Percentiles rank a stretch among this genome's conserved stretches.
phyloP scores from a whole-genome alignment of 1,284 basidiomycete genomes.

The Rhodotorula sp. region DNA sequence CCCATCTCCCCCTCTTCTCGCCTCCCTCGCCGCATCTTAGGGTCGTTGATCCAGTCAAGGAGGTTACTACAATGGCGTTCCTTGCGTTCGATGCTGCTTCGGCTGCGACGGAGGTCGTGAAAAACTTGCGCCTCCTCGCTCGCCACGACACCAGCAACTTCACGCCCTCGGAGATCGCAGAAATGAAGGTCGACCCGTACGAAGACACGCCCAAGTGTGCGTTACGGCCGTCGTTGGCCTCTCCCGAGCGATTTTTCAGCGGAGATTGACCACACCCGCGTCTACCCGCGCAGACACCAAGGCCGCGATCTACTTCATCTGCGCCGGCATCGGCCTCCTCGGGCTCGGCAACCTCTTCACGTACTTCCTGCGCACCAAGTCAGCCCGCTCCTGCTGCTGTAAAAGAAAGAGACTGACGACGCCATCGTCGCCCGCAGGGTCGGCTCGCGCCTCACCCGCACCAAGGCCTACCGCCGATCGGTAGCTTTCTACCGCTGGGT shows the following conservation, averaged over 20 bases:
- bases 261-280: not conserved
- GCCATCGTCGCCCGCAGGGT: not conserved
- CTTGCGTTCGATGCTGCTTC: not conserved
- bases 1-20: not conserved
- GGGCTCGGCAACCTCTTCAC: conserved; percentile 22
- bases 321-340: conserved; percentile 30
- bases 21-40: not conserved
- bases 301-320: conserved; percentile 47
- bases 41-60: not conserved
- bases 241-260: too few relatives aligned
- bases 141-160: conserved; percentile 5
- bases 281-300: conserved; percentile 24
- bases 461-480: conserved; percentile 3
- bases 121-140: not conserved
- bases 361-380: conserved; percentile 12
- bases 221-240: not conserved
- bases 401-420: not conserved
- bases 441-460: conserved; percentile 8
- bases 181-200: conserved; percentile 42
- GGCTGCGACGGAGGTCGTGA: not conserved
- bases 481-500: conserved; percentile 26
- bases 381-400: not conserved
- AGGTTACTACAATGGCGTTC: not conserved
- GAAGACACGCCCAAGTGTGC: conserved; percentile 34
- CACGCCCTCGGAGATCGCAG: conserved; percentile 33